Percentiles rank a stretch among this genome's conserved stretches.
phyloP scores from a whole-genome alignment of 2,329 filamentous ascomycete species.

The Exophiala sp. region DNA sequence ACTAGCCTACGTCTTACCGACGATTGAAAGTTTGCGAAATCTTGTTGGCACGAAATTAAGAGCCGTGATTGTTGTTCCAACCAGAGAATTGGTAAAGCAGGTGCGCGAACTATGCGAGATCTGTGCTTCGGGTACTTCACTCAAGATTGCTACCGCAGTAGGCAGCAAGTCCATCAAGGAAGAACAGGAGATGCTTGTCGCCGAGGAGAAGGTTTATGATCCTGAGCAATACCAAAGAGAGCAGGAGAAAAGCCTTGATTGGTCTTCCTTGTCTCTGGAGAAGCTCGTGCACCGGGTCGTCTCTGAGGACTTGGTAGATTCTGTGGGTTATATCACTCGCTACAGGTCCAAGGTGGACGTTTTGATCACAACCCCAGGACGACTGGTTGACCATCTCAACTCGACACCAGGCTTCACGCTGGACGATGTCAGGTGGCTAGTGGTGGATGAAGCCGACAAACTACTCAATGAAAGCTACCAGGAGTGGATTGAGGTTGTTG shows the following conservation, averaged over 20 bases:
- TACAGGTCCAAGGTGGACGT: constrained; percentile 73
- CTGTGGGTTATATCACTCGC: constrained; percentile 59
- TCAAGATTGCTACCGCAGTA: constrained; percentile 74
- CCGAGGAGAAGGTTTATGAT: constrained; percentile 62
- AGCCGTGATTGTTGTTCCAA: constrained; percentile 81
- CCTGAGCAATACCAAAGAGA: constrained; percentile 49
- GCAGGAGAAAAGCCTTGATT: constrained; percentile 40
- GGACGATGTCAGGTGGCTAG: constrained; percentile 71
- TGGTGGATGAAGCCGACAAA: constrained; percentile 92
- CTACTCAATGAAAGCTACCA: constrained; percentile 87
- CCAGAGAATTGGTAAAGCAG: constrained; percentile 82
- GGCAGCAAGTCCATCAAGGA: constrained; percentile 68
- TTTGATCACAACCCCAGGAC: constrained; percentile 87
- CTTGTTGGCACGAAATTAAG: constrained; percentile 61
- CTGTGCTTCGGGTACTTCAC: constrained; percentile 63
- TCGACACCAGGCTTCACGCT: constrained; percentile 80
- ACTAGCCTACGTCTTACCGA: constrained; percentile 79
- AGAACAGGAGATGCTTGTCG: constrained; percentile 58
- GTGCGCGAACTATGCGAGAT: constrained; percentile 71
- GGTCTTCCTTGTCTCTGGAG: constrained; percentile 44
- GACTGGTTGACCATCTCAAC: constrained; percentile 90
- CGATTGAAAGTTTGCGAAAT: constrained; percentile 68
- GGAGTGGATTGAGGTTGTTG: constrained; percentile 73
- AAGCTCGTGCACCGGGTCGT: constrained; percentile 42
- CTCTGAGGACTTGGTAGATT: constrained; percentile 35